phyloP scores from a whole-genome alignment of 441 rosid genomes.

The Jatropha multifida region DNA sequence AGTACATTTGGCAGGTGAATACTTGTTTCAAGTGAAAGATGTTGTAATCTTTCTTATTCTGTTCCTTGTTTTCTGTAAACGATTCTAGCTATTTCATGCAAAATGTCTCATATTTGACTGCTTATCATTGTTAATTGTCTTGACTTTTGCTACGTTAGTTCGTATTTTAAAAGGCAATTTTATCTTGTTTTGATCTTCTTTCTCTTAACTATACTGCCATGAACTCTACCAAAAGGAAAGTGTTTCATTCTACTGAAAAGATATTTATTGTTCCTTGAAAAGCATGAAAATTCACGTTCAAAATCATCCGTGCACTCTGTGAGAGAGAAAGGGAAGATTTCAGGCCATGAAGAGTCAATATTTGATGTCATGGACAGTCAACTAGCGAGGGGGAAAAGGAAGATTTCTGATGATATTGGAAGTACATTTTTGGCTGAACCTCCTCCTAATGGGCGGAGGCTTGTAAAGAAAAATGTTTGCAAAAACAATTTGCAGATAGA shows the following conservation, averaged over 20 bases:
- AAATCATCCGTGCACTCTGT: slow-evolving; percentile 26
- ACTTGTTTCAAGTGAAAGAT: background rate
- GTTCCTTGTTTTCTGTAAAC: background rate
- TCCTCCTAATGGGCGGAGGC: slow-evolving; percentile 43
- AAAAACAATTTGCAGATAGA: slow-evolving; percentile 33
- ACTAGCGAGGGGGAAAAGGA: slow-evolving; percentile 41
- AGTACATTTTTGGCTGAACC: slow-evolving; percentile 38
- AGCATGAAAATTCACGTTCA: slow-evolving; percentile 35
- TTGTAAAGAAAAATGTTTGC: slow-evolving; percentile 41
- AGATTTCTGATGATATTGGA: slow-evolving; percentile 34
- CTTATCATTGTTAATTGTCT: background rate
- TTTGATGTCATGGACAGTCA: slow-evolving; percentile 19
- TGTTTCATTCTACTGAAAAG: background rate
- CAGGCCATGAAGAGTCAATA: slow-evolving; percentile 34
- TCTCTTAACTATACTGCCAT: background rate
- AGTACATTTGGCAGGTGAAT: background rate
- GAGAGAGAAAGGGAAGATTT: slow-evolving; percentile 32
- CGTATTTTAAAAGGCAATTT: background rate
- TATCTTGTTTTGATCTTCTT: background rate
- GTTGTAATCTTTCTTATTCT: background rate
- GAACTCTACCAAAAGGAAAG: background rate
- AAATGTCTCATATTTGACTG: background rate
- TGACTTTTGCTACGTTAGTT: background rate
- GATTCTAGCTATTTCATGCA: background rate
- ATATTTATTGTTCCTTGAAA: slow-evolving; percentile 12